These are phyloP conservation scores for Chloranthus sessilifolius DNA, from an alignment of 164 flowering plant genomes.

Conservation along the genomic window DNA sequence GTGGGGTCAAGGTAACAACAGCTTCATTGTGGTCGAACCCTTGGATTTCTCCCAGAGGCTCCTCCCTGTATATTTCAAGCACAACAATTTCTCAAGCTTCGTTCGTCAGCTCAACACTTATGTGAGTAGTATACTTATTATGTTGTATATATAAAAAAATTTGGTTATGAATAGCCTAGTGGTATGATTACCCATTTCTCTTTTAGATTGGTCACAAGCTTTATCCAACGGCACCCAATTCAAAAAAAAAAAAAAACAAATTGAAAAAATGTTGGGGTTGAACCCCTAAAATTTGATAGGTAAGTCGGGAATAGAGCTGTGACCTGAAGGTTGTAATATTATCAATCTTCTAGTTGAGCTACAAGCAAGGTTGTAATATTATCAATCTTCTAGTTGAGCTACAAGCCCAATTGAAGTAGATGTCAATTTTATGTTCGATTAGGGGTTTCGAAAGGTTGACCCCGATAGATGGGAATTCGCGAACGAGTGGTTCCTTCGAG, in stretches of 20 bases:
- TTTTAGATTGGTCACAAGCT: background rate
- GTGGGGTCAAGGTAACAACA: constrained; percentile 74
- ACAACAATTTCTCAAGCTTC: constrained; percentile 95
- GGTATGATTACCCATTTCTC: background rate
- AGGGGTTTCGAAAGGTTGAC: constrained; percentile 87
- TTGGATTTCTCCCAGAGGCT: constrained; percentile 57
- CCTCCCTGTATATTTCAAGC: constrained; percentile 77
- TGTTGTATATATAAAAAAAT: background rate
- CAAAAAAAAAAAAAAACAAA: background rate
- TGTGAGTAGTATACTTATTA: constrained; percentile 38
- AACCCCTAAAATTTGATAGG: background rate
- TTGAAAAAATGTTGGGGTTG: background rate
- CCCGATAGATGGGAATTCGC: constrained; percentile 92
- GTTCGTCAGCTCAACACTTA: constrained; percentile 93
- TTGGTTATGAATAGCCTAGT: too few relatives aligned
- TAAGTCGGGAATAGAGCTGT: too few relatives aligned
- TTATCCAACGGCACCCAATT: background rate
- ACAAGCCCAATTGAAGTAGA: too few relatives aligned
- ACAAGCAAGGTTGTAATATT: too few relatives aligned
- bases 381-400: too few relatives aligned
- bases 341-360: too few relatives aligned
- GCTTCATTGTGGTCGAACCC: constrained; percentile 77
- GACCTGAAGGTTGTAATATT: too few relatives aligned
- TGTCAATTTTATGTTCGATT: background rate
- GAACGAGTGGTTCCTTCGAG: constrained; percentile 71